Base-by-base conservation (phyloP, 106 monocot genomes). In the Triglochin maritima region DNA sequence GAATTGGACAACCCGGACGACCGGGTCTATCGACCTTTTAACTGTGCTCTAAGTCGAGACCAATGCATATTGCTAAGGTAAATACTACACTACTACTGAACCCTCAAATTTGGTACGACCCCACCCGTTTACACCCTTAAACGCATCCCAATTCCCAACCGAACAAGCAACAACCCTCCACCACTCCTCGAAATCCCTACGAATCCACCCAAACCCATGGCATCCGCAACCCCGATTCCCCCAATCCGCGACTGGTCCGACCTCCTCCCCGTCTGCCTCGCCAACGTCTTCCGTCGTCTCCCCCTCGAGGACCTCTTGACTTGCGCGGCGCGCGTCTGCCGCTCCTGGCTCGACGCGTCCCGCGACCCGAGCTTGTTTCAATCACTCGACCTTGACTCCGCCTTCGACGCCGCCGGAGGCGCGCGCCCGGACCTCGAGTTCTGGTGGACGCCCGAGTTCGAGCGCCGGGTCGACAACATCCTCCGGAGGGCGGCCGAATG, bases 391-490 rank as follows among this genome's bases (percentile, higher is more conserved):
- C 89, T 94, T 53, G 87, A 90, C 47, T 80, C 87, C 4, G 67
- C 60, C 13, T 94, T 94, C 53, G 66, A 69, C 7, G 71, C 78
- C 4, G 71, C 71, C 16, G 81, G 82, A 3, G 75, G 71, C 15
- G 74, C 67, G 10, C 50, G 67, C 4, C 10, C 69, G 42, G 89
- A 89, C 17, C 55, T 68, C 15, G 55, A 82, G 7, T 72, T 48
- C 57, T 94, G 94, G 94, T 94, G 94, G 87, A 90, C 84, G 42
- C 84, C 79, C 17, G 90, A 74, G 47, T 94, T 94, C 69, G 71
- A 83, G 79, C 70, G 90, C 57, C 77, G 89, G 58, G 73, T 90
- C 46, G 89, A 94, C 58, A 74, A 76, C 41, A 83, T 94, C 86
- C 63, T 94, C 13, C 66, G 78, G 44, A 73, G 69, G 3, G 80